Conservation (phyloP, 2,329 filamentous ascomycete genomes). For the Aspergillus fischeri region DNA sequence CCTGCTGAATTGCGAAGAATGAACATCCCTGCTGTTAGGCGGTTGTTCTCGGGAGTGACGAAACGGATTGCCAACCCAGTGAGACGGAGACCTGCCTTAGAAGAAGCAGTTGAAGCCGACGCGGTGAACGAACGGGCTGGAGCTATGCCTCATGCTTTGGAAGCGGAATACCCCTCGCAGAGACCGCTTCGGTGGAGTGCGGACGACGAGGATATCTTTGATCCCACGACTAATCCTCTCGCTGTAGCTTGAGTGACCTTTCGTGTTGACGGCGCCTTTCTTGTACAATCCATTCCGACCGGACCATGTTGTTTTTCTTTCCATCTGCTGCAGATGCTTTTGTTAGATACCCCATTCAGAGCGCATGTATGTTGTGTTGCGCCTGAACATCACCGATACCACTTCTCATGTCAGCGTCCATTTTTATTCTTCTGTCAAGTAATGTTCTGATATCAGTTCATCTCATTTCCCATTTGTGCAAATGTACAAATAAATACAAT, state of each 20-base stretch:
- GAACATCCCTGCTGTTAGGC: slow-evolving; percentile 9
- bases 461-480: background rate
- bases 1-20: slow-evolving; percentile 5
- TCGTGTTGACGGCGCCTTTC: background rate
- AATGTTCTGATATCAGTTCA: background rate
- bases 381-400: background rate
- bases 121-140: background rate
- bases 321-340: background rate
- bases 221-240: background rate
- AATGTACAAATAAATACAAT: background rate
- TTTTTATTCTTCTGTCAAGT: background rate
- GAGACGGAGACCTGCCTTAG: background rate
- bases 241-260: background rate
- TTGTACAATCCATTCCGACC: background rate
- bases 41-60: slow-evolving; percentile 12
- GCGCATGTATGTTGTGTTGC: background rate
- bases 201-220: background rate
- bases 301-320: background rate
- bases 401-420: background rate
- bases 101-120: background rate
- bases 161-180: background rate
- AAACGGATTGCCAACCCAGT: background rate
- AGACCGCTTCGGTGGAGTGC: background rate
- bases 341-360: background rate
- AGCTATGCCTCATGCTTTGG: background rate